These are phyloP conservation scores for Knufia fluminis DNA, from an alignment of 2,329 filamentous ascomycete species.

Conservation along the genomic window DNA sequence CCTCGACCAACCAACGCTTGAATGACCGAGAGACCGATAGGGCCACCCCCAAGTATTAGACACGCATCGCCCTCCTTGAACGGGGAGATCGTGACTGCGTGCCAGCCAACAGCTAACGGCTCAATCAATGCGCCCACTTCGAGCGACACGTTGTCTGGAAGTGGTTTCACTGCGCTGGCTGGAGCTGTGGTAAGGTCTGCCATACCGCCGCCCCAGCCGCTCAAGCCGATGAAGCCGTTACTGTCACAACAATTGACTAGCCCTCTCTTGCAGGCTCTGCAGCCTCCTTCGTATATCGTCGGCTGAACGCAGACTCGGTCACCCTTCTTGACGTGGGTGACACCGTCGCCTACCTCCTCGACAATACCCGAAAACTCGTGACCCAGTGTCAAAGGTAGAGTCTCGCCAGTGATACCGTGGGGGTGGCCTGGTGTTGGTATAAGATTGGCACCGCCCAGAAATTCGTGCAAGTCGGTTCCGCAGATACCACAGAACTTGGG, in stretches of 20 bases:
- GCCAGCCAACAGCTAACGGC: slow-evolving; percentile 48
- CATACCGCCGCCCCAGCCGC: slow-evolving; percentile 43
- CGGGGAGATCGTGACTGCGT: slow-evolving; percentile 42
- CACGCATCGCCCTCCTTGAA: slow-evolving; percentile 39
- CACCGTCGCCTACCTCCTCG: slow-evolving; percentile 44
- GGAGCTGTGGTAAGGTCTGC: slow-evolving; percentile 45
- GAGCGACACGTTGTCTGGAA: slow-evolving; percentile 44
- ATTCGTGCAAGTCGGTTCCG: slow-evolving; percentile 37
- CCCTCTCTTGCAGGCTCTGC: slow-evolving; percentile 43
- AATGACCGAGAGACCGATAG: slow-evolving; percentile 44
- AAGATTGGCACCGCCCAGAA: slow-evolving; percentile 39
- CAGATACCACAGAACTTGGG: slow-evolving; percentile 27
- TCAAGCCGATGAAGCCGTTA: slow-evolving; percentile 46
- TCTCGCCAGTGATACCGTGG: slow-evolving; percentile 46
- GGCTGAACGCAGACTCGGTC: slow-evolving; percentile 43
- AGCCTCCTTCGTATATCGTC: slow-evolving; percentile 47
- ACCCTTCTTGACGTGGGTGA: slow-evolving; percentile 40
- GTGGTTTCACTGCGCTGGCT: slow-evolving; percentile 35
- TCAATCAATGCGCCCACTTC: slow-evolving; percentile 47
- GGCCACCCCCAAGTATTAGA: slow-evolving; percentile 45
- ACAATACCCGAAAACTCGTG: slow-evolving; percentile 46
- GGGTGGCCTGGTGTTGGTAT: slow-evolving; percentile 39
- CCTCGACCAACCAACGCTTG: slow-evolving; percentile 37
- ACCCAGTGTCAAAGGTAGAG: slow-evolving; percentile 43
- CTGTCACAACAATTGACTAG: slow-evolving; percentile 47